Base-by-base conservation (phyloP, 2,329 filamentous ascomycete species). In the Paracamarosporium sp. region DNA sequence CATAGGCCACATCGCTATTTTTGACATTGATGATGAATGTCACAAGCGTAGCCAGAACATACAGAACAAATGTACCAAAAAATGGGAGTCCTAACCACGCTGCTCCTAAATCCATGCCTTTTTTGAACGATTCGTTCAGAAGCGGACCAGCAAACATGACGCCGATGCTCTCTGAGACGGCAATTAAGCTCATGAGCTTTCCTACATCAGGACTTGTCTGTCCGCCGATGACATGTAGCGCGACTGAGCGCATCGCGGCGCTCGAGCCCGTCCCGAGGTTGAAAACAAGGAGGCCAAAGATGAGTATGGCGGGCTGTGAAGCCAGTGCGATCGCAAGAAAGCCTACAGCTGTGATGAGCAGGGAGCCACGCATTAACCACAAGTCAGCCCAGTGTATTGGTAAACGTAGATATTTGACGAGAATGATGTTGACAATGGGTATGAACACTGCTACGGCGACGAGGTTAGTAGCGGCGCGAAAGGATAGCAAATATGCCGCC, bases 1-100 rank as follows among this genome's bases (percentile, higher is more conserved):
- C 36, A 51, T 73, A 71, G 6, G 55, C 56, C 22, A 56, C 40
- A 22, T 66, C 63, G 38, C 62, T 64, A n/a, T 66, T 62, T 28
- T 63, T 66, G 3, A 72, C 64, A 9, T 59, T 61, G 13, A 76
- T 72, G 5, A 60, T 57, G 43, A 70, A 74, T 1, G 69, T 75
- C 8, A 74, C 60, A 11, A 68, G 20, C 15, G 65, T 63, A 47
- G 74, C 65, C 25, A 62, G 55, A 7, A 57, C 58, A 54, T 72
- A 73, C 8, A 73, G 55, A 2, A 71, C 25, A 13, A 55, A 64
- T n/a, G 63, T 62, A 15, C 53, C 61, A 20, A 76, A 45, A 40
- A 72, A 84, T 0, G 82, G 81, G 35, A 83, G 57, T 5, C 82
- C 82, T 33, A 82, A 73, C 81, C 81, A 83, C 5, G 69, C 59